Base-by-base conservation (phyloP, 2,329 filamentous ascomycete species). In the Fusarium duplospermum region DNA sequence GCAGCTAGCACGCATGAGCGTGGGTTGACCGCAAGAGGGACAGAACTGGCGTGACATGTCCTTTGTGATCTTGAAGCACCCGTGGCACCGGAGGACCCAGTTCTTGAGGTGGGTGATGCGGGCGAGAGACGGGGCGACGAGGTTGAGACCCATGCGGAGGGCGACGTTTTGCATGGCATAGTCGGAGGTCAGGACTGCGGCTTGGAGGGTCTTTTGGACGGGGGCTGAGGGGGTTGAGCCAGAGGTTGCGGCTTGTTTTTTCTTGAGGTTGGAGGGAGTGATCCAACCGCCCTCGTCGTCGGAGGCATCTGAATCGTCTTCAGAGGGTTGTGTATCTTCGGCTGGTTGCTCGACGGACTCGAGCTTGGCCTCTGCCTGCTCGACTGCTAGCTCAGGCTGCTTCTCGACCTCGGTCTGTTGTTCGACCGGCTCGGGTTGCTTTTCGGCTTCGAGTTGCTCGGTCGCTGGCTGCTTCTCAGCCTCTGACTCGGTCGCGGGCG, bases 101-200 rank as follows among this genome's bases (percentile, higher is more conserved):
- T 93, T 96, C 82, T 95, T 96, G 74, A 98, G 89, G 69, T 93
- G 91, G 40, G 91, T 93, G 81, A 99, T 94, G 78, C 95, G 91
- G 72, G 93, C 89, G 70, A 98, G 87, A 18, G 90, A 89, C 0
- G 94, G 89, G 0, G 95, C 95, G 67, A 98, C 89, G 13, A 98
- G 90, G 81, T 96, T 94, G 62, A 99, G 90, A 84, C 98, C 98
- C 87, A 98, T 97, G 77, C 97, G 94, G 6, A 99, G 89, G 2
- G 96, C 90, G 9, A 98, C 95, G 81, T 98, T 98, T 85, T 98
- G 96, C 94, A 99, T 97, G 64, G 96, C 96, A 84, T 94, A 98
- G 86, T 99, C 96, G 65, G 93, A 95, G 2, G 96, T 98, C 80
- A 98, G 92, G 52, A 96, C 92, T n/a, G 95, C 96, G 18, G 94